Base-by-base conservation (phyloP, 192 early-diverging fungal species). In the Umbelopsis isabellina region DNA sequence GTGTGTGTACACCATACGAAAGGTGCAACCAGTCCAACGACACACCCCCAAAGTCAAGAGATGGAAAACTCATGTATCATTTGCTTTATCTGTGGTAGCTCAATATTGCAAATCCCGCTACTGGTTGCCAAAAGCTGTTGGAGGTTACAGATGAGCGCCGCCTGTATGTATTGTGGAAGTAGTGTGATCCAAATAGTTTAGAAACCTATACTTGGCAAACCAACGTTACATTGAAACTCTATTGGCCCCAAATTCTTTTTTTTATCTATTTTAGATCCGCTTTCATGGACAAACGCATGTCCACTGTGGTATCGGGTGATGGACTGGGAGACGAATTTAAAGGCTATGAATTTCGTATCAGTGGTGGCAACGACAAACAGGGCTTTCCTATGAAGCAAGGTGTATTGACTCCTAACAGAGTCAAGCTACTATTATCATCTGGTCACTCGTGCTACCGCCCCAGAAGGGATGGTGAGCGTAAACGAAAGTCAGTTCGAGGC, bases 301-400 rank as follows among this genome's bases (percentile, higher is more conserved):
- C 94, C 49, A 82, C 89, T 71, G 94, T 97, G 76, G 95, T 98
- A 70, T 81, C 90, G 72, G 97, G 89, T 70, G 97, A 97, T 84
- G 85, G 91, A 69, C 84, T 98, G 76, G 94, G 97, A 69, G 97
- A 98, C 75, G 97, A 97, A 84, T 98, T 94, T 92, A 98, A 98
- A 90, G 97, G 97, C 71, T 98, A 97, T 86, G 90, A 95, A 77
- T 95, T 98, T 90, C 94, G 94, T 77, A 96, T 98, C 84, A 92
- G 94, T 72, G 97, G 97, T 82, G 97, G 97, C 70, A 97, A 98
- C 89, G 97, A 98, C 91, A 98, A 98, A 90, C 93, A 94, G 83
- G 92, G 92, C 78, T 98, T 98, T 93, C 97, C 97, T 67, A 98
- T 98, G 97, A 98, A 97, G 91, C 97, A 98, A 89, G 97, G 97